Percentiles rank a stretch among this genome's conserved stretches.
These are phyloP conservation scores for Acidiella bohemica DNA, from an alignment of 495 filamentous ascomycete genomes.

Conservation along the genomic window DNA sequence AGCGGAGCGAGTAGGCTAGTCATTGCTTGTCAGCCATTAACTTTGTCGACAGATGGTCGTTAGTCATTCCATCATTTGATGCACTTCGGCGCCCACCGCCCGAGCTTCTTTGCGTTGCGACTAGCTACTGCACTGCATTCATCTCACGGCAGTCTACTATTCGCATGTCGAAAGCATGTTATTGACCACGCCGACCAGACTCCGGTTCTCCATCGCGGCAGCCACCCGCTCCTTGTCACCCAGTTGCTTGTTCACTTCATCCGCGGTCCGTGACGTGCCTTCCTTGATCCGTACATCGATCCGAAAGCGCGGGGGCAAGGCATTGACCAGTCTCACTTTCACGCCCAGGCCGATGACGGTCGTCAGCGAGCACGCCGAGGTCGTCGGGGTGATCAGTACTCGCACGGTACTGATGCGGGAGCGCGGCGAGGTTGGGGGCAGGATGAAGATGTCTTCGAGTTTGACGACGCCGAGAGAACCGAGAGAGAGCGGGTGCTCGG, in stretches of 20 bases:
- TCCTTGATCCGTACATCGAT: constrained; percentile 90
- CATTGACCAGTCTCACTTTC: constrained; percentile 77
- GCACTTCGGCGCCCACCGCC: too few species aligned
- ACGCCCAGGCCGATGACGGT: constrained; percentile 95
- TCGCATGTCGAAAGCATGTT: constrained; percentile 86
- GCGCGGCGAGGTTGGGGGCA: constrained; percentile 27
- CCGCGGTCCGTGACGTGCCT: constrained; percentile 85
- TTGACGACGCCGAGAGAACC: constrained; percentile 88
- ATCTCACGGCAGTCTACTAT: too few species aligned
- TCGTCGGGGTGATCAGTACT: constrained; percentile 83
- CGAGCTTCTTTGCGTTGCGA: too few species aligned
- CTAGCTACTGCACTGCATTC: neutral
- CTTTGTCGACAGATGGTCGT: too few species aligned
- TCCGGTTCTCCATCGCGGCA: constrained; percentile 87
- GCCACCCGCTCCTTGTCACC: constrained; percentile 93
- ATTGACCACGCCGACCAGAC: constrained; percentile 68
- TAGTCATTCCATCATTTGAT: too few species aligned
- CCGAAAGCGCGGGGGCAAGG: constrained; percentile 80
- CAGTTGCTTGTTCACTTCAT: constrained; percentile 91
- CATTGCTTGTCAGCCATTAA: too few species aligned
- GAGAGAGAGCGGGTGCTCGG: constrained; percentile 86
- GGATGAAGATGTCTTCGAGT: constrained; percentile 76
- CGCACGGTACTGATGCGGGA: constrained; percentile 42
- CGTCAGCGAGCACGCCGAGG: constrained; percentile 90
- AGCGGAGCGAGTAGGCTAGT: too few species aligned